Evolutionary conservation across 305 asterid genomes (phyloP).

Genomic region (Solanum aculeatissimum): DNA sequence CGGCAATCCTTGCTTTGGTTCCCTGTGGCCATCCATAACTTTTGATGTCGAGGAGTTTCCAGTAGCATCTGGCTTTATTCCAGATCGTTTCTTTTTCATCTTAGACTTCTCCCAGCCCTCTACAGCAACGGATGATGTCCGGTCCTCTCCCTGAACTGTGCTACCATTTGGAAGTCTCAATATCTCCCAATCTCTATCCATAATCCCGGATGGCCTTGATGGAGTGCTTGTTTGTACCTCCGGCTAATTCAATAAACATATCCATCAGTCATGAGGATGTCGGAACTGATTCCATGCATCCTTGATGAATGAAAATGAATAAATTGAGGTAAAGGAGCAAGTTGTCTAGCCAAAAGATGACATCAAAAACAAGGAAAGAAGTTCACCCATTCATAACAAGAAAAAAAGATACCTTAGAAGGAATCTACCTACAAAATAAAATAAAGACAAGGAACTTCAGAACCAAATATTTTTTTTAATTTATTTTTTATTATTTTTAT

Average conservation of each 20-base stretch:
- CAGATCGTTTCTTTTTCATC: conserved; percentile 91
- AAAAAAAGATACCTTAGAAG: background rate
- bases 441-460: background rate
- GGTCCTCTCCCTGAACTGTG: conserved; percentile 55
- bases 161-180: conserved; percentile 45
- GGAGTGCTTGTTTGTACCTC: conserved; percentile 51
- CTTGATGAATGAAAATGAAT: background rate
- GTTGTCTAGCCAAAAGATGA: background rate
- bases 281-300: background rate
- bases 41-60: conserved; percentile 36
- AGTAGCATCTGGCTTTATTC: conserved; percentile 63
- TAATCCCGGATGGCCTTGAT: conserved; percentile 45
- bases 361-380: background rate
- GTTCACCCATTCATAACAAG: background rate
- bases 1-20: conserved; percentile 61
- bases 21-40: conserved; percentile 58
- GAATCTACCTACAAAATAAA: background rate
- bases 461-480: background rate
- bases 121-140: conserved; percentile 39
- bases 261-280: conserved; percentile 1
- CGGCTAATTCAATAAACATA: conserved; percentile 31
- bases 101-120: conserved; percentile 95
- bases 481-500: background rate
- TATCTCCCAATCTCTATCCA: conserved; percentile 65
- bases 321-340: background rate